Evolutionary conservation across 805 yeast species (phyloP), one percentile per base, ranked within the genome.

Genomic region (Candida stauntonica): DNA sequence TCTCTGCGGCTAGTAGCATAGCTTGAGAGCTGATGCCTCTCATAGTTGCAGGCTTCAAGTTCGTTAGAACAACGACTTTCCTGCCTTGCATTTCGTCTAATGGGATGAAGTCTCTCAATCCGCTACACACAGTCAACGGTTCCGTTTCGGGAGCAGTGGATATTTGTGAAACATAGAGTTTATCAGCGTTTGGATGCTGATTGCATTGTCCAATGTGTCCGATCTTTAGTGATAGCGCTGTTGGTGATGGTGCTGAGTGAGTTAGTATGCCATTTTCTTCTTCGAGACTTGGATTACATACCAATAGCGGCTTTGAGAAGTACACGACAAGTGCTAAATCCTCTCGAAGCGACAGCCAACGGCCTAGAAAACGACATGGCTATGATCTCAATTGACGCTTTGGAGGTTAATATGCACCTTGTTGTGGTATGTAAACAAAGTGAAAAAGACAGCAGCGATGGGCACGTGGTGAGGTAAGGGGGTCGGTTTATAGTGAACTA

Each of bases 1-100:
- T 55, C 23, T 63, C 73, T 2, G 84, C 79, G n/a, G 86, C 85
- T 16, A 81, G 51, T 1, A 81, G 50, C 86, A 81, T 81, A 0
- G 82, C 85, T 46, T 78, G 75, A 2, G 84, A 77, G 29, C 51
- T 54, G 16, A 73, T 68, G 1, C 86, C 86, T 44, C 86, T 61
- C 73, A 81, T 72, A 52, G 77, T 78, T 9, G 77, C 67, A 3
- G 79, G 72, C 48, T 79, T 80, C 55, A 81, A 57, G 49, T 81
- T 81, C 5, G 72, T 67, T 16, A 79, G 63, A 3, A 81, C 62
- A 1, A 79, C 77, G 3, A 79, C 81, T 17, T 61, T 50, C 5
- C 62, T 57, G 20, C 61, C 51, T 4, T 60, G 43, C 49, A 81
- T 50, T 17, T 64, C 47, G 0, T 64, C 68, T 5, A 47, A 45